Evolutionary conservation across 2,329 filamentous ascomycete genomes (phyloP).

Genomic region (Phoma sp.): DNA sequence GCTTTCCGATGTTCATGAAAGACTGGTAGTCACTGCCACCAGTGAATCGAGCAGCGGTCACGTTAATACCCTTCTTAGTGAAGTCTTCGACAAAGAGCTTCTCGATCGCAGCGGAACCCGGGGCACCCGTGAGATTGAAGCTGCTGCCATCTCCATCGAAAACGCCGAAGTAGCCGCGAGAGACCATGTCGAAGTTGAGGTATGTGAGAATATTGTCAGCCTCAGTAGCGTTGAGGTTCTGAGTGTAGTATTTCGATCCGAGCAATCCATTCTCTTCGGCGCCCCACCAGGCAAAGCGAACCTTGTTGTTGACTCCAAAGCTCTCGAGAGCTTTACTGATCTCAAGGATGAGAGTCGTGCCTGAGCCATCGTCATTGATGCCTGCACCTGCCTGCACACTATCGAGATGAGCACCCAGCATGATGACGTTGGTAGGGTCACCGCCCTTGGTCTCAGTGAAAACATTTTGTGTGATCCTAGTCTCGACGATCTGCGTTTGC

Average conservation of each 20-base stretch:
- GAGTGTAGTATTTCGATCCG: constrained; percentile 50
- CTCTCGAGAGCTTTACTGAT: constrained; percentile 48
- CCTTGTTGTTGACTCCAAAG: constrained; percentile 50
- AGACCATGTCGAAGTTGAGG: constrained; percentile 55
- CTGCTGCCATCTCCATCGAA: constrained; percentile 50
- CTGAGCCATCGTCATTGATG: constrained; percentile 54
- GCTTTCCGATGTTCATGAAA: constrained; percentile 52
- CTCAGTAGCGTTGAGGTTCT: constrained; percentile 40
- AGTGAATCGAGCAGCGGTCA: constrained; percentile 48
- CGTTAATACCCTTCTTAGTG: constrained; percentile 45
- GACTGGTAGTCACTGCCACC: constrained; percentile 52
- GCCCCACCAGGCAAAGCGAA: constrained; percentile 52
- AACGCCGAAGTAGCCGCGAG: constrained; percentile 48
- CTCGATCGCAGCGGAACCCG: constrained; percentile 46
- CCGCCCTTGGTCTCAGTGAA: constrained; percentile 51
- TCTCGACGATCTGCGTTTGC: constrained; percentile 57
- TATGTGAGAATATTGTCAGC: constrained; percentile 50
- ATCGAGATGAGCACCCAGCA: constrained; percentile 52
- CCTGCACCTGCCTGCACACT: constrained; percentile 53
- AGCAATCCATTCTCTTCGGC: constrained; percentile 52
- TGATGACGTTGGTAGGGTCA: constrained; percentile 51
- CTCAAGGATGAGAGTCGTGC: constrained; percentile 48
- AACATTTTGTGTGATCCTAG: constrained; percentile 57
- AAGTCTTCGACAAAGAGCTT: constrained; percentile 48
- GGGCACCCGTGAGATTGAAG: constrained; percentile 42